Evolutionary conservation across 2,329 filamentous ascomycete genomes (phyloP), one percentile per base, ranked within the genome.

Genomic region (Aureobasidium sp.): DNA sequence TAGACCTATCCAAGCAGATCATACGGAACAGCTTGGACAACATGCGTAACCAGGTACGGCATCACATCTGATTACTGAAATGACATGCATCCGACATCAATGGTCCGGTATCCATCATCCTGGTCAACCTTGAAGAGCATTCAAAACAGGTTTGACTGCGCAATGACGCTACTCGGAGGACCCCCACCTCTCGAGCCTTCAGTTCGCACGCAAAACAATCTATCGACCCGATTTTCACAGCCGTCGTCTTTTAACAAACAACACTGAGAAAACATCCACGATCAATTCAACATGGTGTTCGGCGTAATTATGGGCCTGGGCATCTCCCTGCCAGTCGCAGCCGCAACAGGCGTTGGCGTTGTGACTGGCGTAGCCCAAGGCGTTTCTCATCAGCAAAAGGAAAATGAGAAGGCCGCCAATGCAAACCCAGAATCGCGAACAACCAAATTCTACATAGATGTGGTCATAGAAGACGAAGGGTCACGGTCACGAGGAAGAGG

Each of bases 351-450:
- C 21, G 77, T 82, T 42, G 78, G 78, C 13, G 76, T 79, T 59
- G 76, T 77, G 2, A 81, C 79, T 0, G 79, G 79, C 64, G 75
- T 81, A 27, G 77, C 77, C 34, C 76, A 81, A 71, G 79, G 78
- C 61, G 77, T 81, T 21, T 72, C 73, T 52, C 73, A 81, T 64
- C 78, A 80, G 59, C 76, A 78, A 65, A 77, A 79, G 63, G 74
- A 78, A 62, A 80, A 80, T 62, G 77, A 76, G 67, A 78, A 80
- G 67, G 76, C 76, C 25, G 73, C 75, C 25, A 78, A 79, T 66
- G 63, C 57, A 5, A 63, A 66, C 27, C 50, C 59, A 27, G 74
- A 79, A 57, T 75, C 74, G 50, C 79, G 78, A 41, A 80, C 81
- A 77, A 74, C 77, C 59, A 81, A 81, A 59, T 82, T 81, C 69